Percentiles rank a stretch among this genome's conserved stretches.
These are phyloP conservation scores for Boletus sp. DNA, from an alignment of 768 basidiomycete genomes.

Conservation along the genomic window DNA sequence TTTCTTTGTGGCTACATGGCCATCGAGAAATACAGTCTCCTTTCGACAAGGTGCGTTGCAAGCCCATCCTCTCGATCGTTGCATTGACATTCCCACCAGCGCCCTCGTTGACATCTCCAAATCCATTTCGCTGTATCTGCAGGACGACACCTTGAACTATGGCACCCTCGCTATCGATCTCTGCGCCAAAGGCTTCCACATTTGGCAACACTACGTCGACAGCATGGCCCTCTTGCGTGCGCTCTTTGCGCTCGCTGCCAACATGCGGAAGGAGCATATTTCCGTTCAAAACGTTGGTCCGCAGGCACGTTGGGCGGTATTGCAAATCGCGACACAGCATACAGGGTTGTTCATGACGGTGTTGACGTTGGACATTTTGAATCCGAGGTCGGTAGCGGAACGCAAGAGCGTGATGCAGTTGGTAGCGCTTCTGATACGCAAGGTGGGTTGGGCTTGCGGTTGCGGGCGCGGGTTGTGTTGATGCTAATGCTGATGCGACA, in stretches of 20 bases:
- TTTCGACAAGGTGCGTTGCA: constrained; percentile 62
- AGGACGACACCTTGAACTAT: constrained; percentile 66
- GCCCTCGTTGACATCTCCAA: constrained; percentile 81
- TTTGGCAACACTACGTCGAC: constrained; percentile 95
- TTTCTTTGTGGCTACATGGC: constrained; percentile 84
- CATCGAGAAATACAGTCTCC: constrained; percentile 70
- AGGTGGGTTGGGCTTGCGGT: constrained; percentile 42
- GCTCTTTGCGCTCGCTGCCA: constrained; percentile 79
- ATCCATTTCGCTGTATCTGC: constrained; percentile 75
- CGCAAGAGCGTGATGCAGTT: constrained; percentile 90
- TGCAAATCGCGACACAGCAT: constrained; percentile 80
- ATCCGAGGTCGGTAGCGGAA: constrained; percentile 70
- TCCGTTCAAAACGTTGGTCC: constrained; percentile 65
- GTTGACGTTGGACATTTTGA: constrained; percentile 83
- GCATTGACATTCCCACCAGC: constrained; percentile 37
- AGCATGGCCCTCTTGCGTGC: constrained; percentile 84
- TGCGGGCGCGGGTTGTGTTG: neutral
- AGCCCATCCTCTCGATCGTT: neutral
- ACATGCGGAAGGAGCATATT: constrained; percentile 64
- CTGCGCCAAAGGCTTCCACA: constrained; percentile 85
- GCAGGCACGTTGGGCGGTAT: constrained; percentile 79
- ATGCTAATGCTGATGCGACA: constrained; percentile 25
- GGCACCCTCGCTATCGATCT: constrained; percentile 82
- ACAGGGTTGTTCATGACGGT: constrained; percentile 95
- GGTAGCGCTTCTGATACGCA: constrained; percentile 89